Percentiles rank a stretch among this genome's conserved stretches.
Conservation (phyloP, 305 asterid genomes). For the Fraxinus baroniana region DNA sequence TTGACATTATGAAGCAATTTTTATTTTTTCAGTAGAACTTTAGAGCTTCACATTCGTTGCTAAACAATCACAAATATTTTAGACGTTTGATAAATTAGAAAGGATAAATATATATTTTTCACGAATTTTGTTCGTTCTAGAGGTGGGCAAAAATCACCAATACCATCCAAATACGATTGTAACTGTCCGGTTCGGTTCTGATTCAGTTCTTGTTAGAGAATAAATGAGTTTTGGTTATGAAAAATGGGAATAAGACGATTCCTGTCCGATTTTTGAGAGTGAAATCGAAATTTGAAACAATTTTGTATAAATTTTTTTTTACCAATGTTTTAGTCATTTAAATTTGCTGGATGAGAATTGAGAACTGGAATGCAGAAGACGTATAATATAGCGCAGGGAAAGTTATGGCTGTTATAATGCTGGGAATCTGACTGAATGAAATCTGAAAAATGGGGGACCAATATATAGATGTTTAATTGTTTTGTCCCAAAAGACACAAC, state of each 20-base stretch:
- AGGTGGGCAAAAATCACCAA: not conserved
- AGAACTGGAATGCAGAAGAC: not conserved
- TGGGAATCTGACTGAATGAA: not conserved
- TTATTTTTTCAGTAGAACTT: too few relatives aligned
- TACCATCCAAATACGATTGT: not conserved
- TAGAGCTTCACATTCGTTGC: too few relatives aligned
- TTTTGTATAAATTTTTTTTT: not conserved
- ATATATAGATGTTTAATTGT: not conserved
- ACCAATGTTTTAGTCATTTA: not conserved
- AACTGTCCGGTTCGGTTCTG: not conserved
- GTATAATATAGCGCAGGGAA: not conserved
- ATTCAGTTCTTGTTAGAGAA: too few relatives aligned
- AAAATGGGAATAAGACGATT: not conserved
- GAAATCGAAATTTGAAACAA: not conserved
- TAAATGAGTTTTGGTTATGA: not conserved
- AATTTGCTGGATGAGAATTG: not conserved
- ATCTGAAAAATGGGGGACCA: not conserved
- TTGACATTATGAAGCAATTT: too few relatives aligned
- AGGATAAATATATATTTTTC: not conserved
- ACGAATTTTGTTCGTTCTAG: not conserved
- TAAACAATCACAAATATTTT: too few relatives aligned
- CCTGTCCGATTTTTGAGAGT: not conserved
- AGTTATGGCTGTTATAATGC: not conserved
- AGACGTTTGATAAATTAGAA: too few relatives aligned
- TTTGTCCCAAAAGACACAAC: not conserved